A percentile compares a stretch with the other conserved stretches of the same genome.
Conservation (phyloP, 1,284 basidiomycete genomes). For the Cutaneotrichosporon mucoides region DNA sequence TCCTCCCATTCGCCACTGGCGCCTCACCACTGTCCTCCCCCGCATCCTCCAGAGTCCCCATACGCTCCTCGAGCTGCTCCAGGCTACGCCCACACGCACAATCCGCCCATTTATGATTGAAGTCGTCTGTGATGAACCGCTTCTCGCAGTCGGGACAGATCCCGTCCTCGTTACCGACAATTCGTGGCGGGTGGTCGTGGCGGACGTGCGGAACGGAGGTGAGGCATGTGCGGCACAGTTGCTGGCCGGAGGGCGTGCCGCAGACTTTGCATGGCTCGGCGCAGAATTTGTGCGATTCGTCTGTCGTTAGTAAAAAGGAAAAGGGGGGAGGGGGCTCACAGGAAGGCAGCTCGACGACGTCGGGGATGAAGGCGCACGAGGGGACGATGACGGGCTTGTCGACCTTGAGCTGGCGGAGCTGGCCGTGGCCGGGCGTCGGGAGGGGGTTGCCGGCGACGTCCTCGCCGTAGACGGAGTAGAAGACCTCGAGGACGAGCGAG, state of each 20-base stretch:
- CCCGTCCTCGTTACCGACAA: slow-evolving; percentile 29
- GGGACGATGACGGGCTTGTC: slow-evolving; percentile 13
- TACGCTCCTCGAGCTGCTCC: slow-evolving; percentile 20
- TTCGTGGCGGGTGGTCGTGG: slow-evolving; percentile 26
- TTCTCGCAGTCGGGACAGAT: slow-evolving; percentile 28
- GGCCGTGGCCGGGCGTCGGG: background rate
- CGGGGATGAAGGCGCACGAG: slow-evolving; percentile 17
- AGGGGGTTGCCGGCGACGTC: slow-evolving; percentile 20
- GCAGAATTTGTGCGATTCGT: slow-evolving; percentile 15
- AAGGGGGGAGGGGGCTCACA: slow-evolving; percentile 21
- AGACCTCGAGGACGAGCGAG: slow-evolving; percentile 33
- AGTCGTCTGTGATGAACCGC: slow-evolving; percentile 22
- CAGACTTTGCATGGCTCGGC: slow-evolving; percentile 20
- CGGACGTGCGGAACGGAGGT: slow-evolving; percentile 24
- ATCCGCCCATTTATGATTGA: slow-evolving; percentile 19
- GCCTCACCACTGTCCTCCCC: background rate
- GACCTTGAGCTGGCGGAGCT: slow-evolving; percentile 10
- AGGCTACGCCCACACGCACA: slow-evolving; percentile 27
- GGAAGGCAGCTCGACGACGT: slow-evolving; percentile 18
- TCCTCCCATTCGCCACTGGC: too few relatives aligned
- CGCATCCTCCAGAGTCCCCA: slow-evolving; percentile 12
- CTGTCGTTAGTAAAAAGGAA: background rate
- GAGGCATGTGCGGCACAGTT: slow-evolving; percentile 23
- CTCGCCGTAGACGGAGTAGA: slow-evolving; percentile 36
- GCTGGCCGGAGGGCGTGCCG: slow-evolving; percentile 12